phyloP scores from a whole-genome alignment of 2,329 filamentous ascomycete genomes.

The Exophiala dermatitidis region DNA sequence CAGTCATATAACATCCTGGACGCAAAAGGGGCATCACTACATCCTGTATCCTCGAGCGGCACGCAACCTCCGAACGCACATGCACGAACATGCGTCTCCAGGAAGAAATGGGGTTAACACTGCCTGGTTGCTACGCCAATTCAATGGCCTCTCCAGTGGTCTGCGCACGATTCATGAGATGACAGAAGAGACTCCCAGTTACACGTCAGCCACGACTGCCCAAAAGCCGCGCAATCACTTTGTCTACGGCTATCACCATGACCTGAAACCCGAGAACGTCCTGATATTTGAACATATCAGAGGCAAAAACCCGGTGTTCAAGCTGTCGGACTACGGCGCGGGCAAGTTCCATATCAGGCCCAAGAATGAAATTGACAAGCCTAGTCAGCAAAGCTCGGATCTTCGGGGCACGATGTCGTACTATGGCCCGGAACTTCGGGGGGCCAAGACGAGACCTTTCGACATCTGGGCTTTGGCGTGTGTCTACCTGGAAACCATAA shows the following conservation, averaged over 20 bases:
- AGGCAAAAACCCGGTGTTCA: background rate
- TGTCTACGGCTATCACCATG: constrained; percentile 11
- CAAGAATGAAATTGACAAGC: background rate
- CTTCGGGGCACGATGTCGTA: constrained; percentile 1
- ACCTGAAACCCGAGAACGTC: constrained; percentile 15
- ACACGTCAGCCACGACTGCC: background rate
- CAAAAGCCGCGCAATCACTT: background rate
- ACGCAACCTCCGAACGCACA: constrained; percentile 2
- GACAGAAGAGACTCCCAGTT: background rate
- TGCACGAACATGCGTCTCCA: background rate
- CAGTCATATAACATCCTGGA: constrained; percentile 4
- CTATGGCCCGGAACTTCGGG: constrained; percentile 3
- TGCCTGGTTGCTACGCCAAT: constrained; percentile 9
- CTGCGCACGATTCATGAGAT: constrained; percentile 11
- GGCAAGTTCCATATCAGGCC: constrained; percentile 1
- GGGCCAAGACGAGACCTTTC: constrained; percentile 3
- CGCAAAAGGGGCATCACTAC: background rate
- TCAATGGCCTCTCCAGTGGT: constrained; percentile 7
- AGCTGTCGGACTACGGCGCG: constrained; percentile 9
- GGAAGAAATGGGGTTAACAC: background rate
- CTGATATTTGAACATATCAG: constrained; percentile 4
- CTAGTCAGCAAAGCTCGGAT: background rate
- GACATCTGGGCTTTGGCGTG: constrained; percentile 13
- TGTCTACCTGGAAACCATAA: constrained; percentile 5
- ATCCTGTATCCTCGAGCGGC: constrained; percentile 8